phyloP scores from a whole-genome alignment of 176 grass and related monocot genomes.

The Lolium multiflorum region DNA sequence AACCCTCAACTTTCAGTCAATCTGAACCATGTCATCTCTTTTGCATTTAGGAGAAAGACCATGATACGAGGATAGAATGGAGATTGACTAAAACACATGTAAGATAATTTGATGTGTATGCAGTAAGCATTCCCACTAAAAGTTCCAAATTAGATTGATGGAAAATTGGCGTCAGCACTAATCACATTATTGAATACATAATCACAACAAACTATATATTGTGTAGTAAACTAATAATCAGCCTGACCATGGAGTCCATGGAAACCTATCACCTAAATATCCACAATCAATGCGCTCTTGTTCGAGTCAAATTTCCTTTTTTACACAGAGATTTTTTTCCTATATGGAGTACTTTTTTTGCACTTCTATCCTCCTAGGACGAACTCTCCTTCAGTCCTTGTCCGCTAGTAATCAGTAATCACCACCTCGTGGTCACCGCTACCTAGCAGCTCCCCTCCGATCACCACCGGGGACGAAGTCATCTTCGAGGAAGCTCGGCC shows the following conservation, averaged over 20 bases:
- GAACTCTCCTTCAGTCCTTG: too few species aligned
- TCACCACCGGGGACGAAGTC: constrained; percentile 33
- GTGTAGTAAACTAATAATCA: not conserved
- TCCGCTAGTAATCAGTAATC: too few species aligned
- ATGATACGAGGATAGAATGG: not conserved
- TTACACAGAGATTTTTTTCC: not conserved
- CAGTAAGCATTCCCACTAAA: not conserved
- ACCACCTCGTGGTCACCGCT: constrained; percentile 35
- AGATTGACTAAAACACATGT: not conserved
- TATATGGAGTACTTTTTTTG: not conserved
- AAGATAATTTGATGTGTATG: not conserved
- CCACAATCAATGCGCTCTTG: not conserved
- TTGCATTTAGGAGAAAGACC: not conserved
- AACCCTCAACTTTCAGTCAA: not conserved
- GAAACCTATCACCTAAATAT: constrained; percentile 8
- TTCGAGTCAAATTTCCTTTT: not conserved
- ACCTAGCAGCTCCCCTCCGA: constrained; percentile 40
- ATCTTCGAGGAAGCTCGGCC: constrained; percentile 33
- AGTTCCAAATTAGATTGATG: not conserved
- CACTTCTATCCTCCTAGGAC: constrained; percentile 7
- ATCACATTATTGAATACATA: not conserved
- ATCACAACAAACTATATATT: not conserved
- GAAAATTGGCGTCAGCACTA: not conserved
- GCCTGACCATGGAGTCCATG: not conserved
- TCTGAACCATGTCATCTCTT: not conserved